Evolutionary conservation across 306 rosid species (phyloP).

Genomic region (Quercus variabilis): DNA sequence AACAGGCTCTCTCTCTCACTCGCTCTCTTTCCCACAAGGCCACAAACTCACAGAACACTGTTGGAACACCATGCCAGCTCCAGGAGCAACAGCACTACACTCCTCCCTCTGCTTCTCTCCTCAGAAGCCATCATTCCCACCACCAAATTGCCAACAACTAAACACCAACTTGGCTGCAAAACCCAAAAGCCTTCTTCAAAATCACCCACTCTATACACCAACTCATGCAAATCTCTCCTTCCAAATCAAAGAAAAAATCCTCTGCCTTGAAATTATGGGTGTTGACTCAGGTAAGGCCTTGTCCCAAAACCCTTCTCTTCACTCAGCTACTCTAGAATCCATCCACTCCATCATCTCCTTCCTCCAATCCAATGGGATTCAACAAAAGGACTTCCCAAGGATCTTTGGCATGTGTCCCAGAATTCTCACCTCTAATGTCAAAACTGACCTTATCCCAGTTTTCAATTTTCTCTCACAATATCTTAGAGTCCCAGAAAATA

Average conservation of each 20-base stretch:
- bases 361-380: conserved; percentile 76
- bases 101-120: conserved; percentile 54
- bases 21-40: background rate
- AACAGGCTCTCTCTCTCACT: background rate
- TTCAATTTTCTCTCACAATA: conserved; percentile 59
- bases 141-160: conserved; percentile 23
- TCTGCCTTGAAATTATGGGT: conserved; percentile 90
- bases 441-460: conserved; percentile 70
- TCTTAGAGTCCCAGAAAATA: conserved; percentile 58
- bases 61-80: conserved; percentile 34
- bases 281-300: conserved; percentile 85
- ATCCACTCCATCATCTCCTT: conserved; percentile 60
- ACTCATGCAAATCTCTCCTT: conserved; percentile 54
- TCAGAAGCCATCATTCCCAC: conserved; percentile 40
- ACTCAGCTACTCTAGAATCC: conserved; percentile 49
- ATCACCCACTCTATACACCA: conserved; percentile 63
- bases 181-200: conserved; percentile 63
- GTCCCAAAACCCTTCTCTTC: conserved; percentile 69
- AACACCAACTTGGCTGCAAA: conserved; percentile 36
- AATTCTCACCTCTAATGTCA: conserved; percentile 64
- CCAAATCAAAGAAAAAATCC: conserved; percentile 80
- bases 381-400: conserved; percentile 57
- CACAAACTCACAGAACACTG: background rate
- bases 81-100: conserved; percentile 43
- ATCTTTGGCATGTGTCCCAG: conserved; percentile 91